Conservation (phyloP, 306 rosid species). For the Castanea sativa region DNA sequence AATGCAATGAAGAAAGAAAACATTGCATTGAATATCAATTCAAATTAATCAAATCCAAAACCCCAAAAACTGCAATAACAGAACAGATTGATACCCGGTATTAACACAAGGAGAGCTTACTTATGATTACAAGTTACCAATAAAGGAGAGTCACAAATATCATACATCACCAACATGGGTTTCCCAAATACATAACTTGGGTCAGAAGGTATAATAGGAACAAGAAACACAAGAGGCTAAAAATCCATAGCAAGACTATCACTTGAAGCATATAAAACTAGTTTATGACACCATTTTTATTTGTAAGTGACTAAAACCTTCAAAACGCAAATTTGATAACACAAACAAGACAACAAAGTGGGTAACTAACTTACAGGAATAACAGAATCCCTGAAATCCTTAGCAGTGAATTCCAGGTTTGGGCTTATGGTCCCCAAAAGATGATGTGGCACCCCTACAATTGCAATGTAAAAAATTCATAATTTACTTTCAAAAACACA, state of each 20-base stretch:
- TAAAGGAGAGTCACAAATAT: too few relatives aligned
- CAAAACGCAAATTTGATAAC: not conserved
- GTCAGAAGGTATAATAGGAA: too few relatives aligned
- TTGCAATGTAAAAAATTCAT: not conserved
- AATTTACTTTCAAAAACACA: not conserved
- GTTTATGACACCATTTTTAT: not conserved
- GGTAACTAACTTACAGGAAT: slow-evolving; percentile 49
- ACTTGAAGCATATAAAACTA: not conserved
- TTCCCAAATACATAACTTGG: too few relatives aligned
- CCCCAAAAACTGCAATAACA: not conserved
- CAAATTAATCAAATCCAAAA: not conserved
- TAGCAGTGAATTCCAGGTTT: slow-evolving; percentile 73
- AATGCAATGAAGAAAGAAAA: not conserved
- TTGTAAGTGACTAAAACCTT: not conserved
- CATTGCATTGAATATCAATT: not conserved
- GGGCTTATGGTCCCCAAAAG: slow-evolving; percentile 74
- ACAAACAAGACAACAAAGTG: not conserved
- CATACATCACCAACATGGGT: too few relatives aligned
- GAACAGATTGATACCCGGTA: not conserved
- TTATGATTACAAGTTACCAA: not conserved
- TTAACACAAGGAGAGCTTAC: not conserved
- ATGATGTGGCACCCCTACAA: slow-evolving; percentile 79
- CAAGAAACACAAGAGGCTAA: too few relatives aligned
- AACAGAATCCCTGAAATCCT: slow-evolving; percentile 73
- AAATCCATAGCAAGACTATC: too few relatives aligned